Conservation (phyloP, 179 eudicot species). For the Beta corolliflora region DNA sequence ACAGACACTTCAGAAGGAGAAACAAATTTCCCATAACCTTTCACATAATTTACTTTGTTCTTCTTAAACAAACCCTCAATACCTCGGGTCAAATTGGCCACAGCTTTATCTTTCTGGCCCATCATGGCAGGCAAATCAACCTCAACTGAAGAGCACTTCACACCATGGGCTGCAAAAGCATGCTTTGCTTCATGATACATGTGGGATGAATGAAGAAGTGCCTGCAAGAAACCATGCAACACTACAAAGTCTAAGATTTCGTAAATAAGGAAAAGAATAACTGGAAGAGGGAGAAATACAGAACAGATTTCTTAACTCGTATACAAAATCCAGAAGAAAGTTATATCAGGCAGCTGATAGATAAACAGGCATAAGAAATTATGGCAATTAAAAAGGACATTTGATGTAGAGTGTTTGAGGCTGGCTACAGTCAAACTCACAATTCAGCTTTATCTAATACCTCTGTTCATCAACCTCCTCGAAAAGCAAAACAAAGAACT, state of each 20-base stretch:
- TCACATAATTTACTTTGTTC: conserved; percentile 87
- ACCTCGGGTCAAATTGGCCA: conserved; percentile 65
- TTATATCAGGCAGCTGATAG: too few relatives aligned
- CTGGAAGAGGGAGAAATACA: neutral
- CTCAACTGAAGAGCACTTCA: conserved; percentile 73
- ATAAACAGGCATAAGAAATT: too few relatives aligned
- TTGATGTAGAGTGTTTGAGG: too few relatives aligned
- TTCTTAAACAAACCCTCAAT: conserved; percentile 96
- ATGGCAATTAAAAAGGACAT: too few relatives aligned
- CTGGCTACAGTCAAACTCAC: neutral
- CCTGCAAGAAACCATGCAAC: conserved; percentile 40
- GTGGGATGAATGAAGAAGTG: conserved; percentile 94
- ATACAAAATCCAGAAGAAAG: neutral
- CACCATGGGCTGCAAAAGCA: conserved; percentile 82
- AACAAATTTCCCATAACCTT: conserved; percentile 79
- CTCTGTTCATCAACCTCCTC: neutral
- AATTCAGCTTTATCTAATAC: neutral
- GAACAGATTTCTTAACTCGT: neutral
- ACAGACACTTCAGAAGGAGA: conserved; percentile 90
- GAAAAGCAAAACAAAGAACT: neutral
- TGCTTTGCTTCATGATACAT: conserved; percentile 96
- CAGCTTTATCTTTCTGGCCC: conserved; percentile 90
- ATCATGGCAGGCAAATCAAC: conserved; percentile 92
- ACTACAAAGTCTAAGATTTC: conserved; percentile 1
- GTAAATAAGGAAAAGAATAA: neutral